Evolutionary conservation across 345 rosid species (phyloP), one percentile per base, ranked within the genome.

Genomic region (Rubroshorea leprosula): DNA sequence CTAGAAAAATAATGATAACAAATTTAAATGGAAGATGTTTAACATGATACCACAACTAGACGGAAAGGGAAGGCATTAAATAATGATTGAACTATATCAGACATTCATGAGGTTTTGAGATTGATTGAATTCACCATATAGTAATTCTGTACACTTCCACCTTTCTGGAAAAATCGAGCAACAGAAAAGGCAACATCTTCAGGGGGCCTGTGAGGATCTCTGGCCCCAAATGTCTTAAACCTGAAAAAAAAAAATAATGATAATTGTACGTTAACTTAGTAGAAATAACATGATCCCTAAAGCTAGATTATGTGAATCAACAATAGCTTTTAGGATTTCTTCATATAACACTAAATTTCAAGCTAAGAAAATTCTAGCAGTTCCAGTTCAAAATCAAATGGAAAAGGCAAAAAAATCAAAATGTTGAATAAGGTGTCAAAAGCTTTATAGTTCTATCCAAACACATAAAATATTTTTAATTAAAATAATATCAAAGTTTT

Each of bases 141-240:
- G 66, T 93, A 89, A 53, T 89, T 89, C 13, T 89, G 88, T 56
- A 93, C 59, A 65, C 86, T 84, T 55, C 97, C 99, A 1, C 96
- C 97, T 72, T 86, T 89, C 68, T 85, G 91, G 68, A 89, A 84
- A 74, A 93, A 93, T 13, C 88, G 89, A 64, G 97, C 96, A 45
- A 93, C 97, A 18, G 90, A 72, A 64, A 63, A 92, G 39, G 98
- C 95, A 70, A 92, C 57, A 61, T 89, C 98, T 74, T 92, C 93
- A 43, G 81, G 65, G 60, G 98, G 97, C 48, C 98, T 85, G 66
- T 89, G 95, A 56, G 98, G 98, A 75, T 84, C 87, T 67, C 84
- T 75, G 48, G 70, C 85, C 54, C 98, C 98, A 74, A 86, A 92
- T 66, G 87, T 81, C 66, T 89, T 88, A 61, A 92, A 92, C 98